phyloP scores from a whole-genome alignment of 2,329 filamentous ascomycete species.

The Dactylellina parvicollis region DNA sequence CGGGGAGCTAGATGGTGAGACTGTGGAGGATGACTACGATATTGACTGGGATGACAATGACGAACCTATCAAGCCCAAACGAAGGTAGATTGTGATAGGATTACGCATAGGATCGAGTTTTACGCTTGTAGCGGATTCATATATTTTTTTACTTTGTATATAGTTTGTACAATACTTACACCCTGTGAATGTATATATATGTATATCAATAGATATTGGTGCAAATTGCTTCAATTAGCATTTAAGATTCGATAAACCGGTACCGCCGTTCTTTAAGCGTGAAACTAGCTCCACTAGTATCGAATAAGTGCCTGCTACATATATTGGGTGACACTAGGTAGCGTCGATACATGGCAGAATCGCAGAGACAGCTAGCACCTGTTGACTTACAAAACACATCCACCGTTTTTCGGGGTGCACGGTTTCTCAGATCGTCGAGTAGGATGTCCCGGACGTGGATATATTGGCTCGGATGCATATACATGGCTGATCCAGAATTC shows the following conservation, averaged over 20 bases:
- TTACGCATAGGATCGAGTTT: background rate
- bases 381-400: too few relatives aligned
- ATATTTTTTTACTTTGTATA: constrained; percentile 1
- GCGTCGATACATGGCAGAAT: background rate
- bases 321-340: too few relatives aligned
- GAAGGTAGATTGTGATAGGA: background rate
- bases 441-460: too few relatives aligned
- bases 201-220: background rate
- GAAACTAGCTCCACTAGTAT: too few relatives aligned
- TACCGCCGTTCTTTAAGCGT: too few relatives aligned
- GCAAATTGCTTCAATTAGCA: too few relatives aligned
- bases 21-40: constrained; percentile 69
- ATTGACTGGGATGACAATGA: constrained; percentile 41
- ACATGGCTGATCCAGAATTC: too few relatives aligned
- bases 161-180: background rate
- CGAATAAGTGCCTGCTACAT: too few relatives aligned
- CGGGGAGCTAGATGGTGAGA: constrained; percentile 70
- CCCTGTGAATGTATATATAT: background rate
- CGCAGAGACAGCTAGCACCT: constrained; percentile 52
- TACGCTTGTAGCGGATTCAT: background rate
- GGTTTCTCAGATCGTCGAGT: too few relatives aligned
- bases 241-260: too few relatives aligned
- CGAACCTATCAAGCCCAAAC: background rate
- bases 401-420: too few relatives aligned
- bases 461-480: too few relatives aligned